Base-by-base conservation (phyloP, 2,329 filamentous ascomycete species). In the Diaporthe ampelina region DNA sequence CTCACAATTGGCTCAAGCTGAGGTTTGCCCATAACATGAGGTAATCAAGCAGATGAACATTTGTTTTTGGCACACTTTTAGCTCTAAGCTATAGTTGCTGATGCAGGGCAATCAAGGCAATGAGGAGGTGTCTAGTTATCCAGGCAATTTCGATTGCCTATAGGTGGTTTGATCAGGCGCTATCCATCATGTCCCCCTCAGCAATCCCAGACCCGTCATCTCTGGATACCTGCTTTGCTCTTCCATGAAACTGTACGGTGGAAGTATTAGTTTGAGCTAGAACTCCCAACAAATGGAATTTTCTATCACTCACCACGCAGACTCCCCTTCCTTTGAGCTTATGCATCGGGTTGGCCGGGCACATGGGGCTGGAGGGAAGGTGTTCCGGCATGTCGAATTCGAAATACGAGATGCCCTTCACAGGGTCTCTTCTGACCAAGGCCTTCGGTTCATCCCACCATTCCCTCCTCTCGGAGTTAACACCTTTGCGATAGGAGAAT, bases 301-400 rank as follows among this genome's bases (percentile, higher is more conserved):
- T 3, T 4, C 3, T 24, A 35, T 1, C 10, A 78, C 80, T 78
- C 68, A 80, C 79, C 54, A 89, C 86, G 72, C 88, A 90, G 4
- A 89, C 74, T 0, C 86, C 87, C 8, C 82, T 85, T 6, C 87
- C 86, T n/a, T 84, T 82, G 19, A 84, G 84, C 70, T 78, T 78
- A 72, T 88, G 84, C 54, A 82, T 85, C 57, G 79, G 79, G 78
- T 89, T 88, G 11, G 86, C 80, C 3, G 88, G 88, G 72, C 88
- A 90, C 81, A 88, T 84, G 21, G 87, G 87, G 77, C 87, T 89
- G 73, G 76, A 86, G 43, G 87, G 86, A 10, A 88, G 80, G 75
- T 90, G 88, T 75, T 89, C 86, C 1, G 87, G 86, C 15, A 89
- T 76, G 61, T 88, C 83, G 74, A 90, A 88, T 63, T 86, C 81